Conservation (phyloP, 106 monocot genomes). For the Dendrobium catenatum region DNA sequence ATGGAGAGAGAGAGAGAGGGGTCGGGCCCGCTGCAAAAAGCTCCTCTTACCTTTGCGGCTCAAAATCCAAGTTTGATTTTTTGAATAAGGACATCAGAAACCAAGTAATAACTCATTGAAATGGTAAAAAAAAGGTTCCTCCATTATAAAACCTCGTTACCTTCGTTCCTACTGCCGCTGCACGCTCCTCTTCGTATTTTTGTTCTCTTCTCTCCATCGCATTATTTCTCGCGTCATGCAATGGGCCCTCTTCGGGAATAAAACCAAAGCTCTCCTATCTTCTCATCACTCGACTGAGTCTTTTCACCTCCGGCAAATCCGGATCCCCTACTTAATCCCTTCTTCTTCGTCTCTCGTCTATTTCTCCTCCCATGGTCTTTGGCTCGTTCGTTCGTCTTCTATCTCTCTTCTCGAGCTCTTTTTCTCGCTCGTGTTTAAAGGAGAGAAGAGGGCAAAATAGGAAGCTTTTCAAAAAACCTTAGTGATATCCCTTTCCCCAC, state of each 20-base stretch:
- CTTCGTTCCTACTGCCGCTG: not conserved
- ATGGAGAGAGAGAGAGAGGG: not conserved
- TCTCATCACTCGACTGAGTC: not conserved
- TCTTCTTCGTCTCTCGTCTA: not conserved
- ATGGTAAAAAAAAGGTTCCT: not conserved
- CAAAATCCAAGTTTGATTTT: conserved; percentile 6
- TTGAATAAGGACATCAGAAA: not conserved
- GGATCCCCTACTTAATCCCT: not conserved
- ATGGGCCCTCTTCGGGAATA: not conserved
- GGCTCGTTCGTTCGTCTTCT: not conserved
- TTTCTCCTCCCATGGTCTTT: not conserved
- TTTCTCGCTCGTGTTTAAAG: not conserved
- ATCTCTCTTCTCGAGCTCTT: not conserved
- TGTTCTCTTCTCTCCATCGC: not conserved
- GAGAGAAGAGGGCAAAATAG: not conserved
- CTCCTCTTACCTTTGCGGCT: conserved; percentile 6
- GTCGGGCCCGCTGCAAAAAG: not conserved
- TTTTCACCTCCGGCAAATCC: not conserved
- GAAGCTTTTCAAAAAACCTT: not conserved
- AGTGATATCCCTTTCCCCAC: not conserved
- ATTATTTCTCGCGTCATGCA: not conserved
- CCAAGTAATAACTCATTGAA: not conserved
- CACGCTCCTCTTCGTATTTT: not conserved
- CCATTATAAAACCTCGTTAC: not conserved
- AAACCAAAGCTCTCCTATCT: not conserved